Conservation (phyloP, 2,329 filamentous ascomycete species). For the Ceratocystis diversiconidia region DNA sequence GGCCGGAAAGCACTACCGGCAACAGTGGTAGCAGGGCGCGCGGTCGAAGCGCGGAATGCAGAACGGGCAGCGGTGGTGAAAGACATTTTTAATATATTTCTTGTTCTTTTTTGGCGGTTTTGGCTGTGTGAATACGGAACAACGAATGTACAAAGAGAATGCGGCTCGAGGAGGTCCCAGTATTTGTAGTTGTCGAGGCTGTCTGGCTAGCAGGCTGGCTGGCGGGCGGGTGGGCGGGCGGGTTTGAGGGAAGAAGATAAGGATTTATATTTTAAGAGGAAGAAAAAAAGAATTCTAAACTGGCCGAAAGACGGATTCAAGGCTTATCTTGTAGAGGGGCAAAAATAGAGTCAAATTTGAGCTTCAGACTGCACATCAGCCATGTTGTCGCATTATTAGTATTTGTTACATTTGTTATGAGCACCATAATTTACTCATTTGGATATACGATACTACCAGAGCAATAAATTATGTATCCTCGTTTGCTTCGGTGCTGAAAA, state of each 20-base stretch:
- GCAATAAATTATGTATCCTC: no score
- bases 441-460: no score
- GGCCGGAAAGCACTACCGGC: constrained; percentile 29
- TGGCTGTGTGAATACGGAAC: not conserved
- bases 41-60: constrained; percentile 35
- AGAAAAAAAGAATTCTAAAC: not conserved
- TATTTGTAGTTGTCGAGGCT: not conserved
- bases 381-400: no score
- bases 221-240: not conserved
- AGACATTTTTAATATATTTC: not conserved
- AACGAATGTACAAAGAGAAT: not conserved
- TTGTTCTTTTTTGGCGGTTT: constrained; percentile 25
- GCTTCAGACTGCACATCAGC: not conserved
- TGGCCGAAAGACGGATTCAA: not conserved
- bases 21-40: constrained; percentile 32
- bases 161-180: not conserved
- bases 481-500: no score
- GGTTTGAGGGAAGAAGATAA: not conserved
- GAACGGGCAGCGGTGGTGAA: constrained; percentile 29
- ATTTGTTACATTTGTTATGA: no score
- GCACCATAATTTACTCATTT: no score
- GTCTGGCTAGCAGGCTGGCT: not conserved
- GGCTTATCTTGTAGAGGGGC: not conserved
- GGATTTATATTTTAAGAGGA: not conserved
- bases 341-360: not conserved